A percentile compares a stretch with the other conserved stretches of the same genome.
These are phyloP conservation scores for Globisporangium splendens DNA, from an alignment of 352 stramenopile species.

Conservation along the genomic window DNA sequence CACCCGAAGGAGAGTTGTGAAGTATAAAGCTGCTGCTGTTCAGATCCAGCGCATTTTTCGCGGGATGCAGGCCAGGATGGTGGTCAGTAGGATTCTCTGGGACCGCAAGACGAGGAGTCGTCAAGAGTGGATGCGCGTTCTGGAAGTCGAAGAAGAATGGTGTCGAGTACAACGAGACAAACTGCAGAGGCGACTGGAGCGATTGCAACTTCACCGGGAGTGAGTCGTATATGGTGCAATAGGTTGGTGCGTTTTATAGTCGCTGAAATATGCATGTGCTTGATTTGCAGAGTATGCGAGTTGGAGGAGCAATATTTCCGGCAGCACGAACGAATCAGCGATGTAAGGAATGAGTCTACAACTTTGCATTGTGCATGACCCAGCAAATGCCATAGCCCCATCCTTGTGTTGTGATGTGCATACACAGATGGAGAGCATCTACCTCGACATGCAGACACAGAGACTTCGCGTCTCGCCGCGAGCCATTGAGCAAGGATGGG, in stretches of 20 bases:
- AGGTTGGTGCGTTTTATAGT: neutral
- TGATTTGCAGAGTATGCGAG: slow-evolving; percentile 39
- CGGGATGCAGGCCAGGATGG: slow-evolving; percentile 39
- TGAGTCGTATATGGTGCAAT: slow-evolving; percentile 18
- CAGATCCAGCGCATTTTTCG: slow-evolving; percentile 74
- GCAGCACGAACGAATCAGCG: slow-evolving; percentile 53
- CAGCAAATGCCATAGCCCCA: too few relatives aligned
- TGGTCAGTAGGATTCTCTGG: slow-evolving; percentile 35
- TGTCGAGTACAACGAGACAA: slow-evolving; percentile 57
- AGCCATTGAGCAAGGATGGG: slow-evolving; percentile 77
- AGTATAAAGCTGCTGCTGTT: slow-evolving; percentile 23
- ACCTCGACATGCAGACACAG: slow-evolving; percentile 78
- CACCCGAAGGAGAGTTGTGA: slow-evolving; percentile 13
- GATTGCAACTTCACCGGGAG: slow-evolving; percentile 51
- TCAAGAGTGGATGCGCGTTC: slow-evolving; percentile 59
- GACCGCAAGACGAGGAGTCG: slow-evolving; percentile 64
- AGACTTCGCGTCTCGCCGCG: slow-evolving; percentile 65
- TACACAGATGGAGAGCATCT: slow-evolving; percentile 74
- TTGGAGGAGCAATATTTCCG: slow-evolving; percentile 65
- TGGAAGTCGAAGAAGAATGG: slow-evolving; percentile 75
- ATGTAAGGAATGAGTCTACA: slow-evolving; percentile 31
- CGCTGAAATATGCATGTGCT: neutral
- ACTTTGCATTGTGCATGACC: slow-evolving; percentile 1
- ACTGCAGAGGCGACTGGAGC: slow-evolving; percentile 39
- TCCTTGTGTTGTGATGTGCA: neutral